Conservation (phyloP, 495 filamentous ascomycete species). For the Stereocaulon alpinum region DNA sequence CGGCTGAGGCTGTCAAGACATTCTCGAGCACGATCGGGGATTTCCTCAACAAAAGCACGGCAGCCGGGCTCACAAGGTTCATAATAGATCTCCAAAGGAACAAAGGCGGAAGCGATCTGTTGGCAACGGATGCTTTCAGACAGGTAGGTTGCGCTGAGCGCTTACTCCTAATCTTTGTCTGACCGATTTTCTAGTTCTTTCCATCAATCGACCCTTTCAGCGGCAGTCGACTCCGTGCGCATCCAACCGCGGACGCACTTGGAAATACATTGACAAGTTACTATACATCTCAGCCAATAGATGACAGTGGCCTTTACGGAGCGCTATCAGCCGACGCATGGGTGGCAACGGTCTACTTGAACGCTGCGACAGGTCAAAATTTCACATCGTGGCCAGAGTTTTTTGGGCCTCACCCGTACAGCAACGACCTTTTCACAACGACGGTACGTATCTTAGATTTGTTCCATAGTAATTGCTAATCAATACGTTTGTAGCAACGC, state of each 20-base stretch:
- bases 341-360: constrained; percentile 33
- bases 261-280: constrained; percentile 34
- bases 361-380: constrained; percentile 33
- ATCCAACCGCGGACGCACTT: constrained; percentile 32
- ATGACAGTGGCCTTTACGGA: constrained; percentile 17
- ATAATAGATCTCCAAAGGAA: constrained; percentile 46
- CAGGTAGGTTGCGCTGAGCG: constrained; percentile 13
- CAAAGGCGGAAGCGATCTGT: constrained; percentile 30
- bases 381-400: constrained; percentile 47
- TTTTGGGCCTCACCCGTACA: constrained; percentile 35
- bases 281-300: constrained; percentile 19
- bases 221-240: constrained; percentile 36
- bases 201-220: constrained; percentile 34
- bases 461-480: background rate
- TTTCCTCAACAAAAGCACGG: constrained; percentile 33
- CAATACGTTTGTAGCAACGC: constrained; percentile 22
- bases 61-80: constrained; percentile 32
- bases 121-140: constrained; percentile 40
- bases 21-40: constrained; percentile 32
- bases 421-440: constrained; percentile 38
- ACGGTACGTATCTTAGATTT: background rate
- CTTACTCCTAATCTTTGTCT: no score
- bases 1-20: constrained; percentile 23
- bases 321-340: constrained; percentile 29
- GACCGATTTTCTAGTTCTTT: constrained; percentile 31